These are phyloP conservation scores for Plasmopara muralis DNA, from an alignment of 352 stramenopile genomes.

Conservation along the genomic window DNA sequence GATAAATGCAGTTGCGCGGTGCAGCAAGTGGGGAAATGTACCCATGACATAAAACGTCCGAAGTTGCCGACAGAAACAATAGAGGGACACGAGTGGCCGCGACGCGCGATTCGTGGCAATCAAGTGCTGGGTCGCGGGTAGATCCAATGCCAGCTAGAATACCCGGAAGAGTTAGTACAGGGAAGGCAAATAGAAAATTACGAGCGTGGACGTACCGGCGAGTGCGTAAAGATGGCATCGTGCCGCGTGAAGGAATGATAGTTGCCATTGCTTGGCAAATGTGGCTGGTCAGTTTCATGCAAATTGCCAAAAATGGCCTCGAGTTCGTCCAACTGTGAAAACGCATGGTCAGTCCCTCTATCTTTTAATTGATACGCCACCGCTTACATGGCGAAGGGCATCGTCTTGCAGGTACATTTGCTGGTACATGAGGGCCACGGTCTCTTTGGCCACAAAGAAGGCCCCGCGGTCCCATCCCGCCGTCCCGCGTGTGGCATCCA, in stretches of 20 bases:
- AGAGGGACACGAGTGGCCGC: constrained; percentile 44
- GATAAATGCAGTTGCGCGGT: constrained; percentile 53
- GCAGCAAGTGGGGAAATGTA: constrained; percentile 52
- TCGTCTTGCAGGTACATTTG: constrained; percentile 80
- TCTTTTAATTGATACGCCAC: not conserved
- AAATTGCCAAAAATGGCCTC: constrained; percentile 66
- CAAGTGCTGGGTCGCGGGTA: constrained; percentile 33
- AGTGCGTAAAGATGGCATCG: constrained; percentile 49
- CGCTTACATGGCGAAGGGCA: constrained; percentile 64
- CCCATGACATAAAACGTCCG: constrained; percentile 69
- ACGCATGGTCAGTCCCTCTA: not conserved
- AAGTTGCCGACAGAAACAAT: constrained; percentile 77
- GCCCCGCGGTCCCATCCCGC: constrained; percentile 67
- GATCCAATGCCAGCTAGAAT: constrained; percentile 53
- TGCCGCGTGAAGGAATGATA: constrained; percentile 20
- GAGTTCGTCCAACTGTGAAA: constrained; percentile 59
- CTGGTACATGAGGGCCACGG: constrained; percentile 76
- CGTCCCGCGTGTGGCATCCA: constrained; percentile 52
- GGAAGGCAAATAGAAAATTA: not conserved
- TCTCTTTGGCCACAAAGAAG: constrained; percentile 77
- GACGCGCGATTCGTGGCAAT: constrained; percentile 59
- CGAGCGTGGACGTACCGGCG: constrained; percentile 31
- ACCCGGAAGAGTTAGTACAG: not conserved
- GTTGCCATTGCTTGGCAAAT: constrained; percentile 15
- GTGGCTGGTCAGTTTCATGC: constrained; percentile 24